Evolutionary conservation across 805 yeast species (phyloP).

Genomic region (Yamadazyma endophytica): DNA sequence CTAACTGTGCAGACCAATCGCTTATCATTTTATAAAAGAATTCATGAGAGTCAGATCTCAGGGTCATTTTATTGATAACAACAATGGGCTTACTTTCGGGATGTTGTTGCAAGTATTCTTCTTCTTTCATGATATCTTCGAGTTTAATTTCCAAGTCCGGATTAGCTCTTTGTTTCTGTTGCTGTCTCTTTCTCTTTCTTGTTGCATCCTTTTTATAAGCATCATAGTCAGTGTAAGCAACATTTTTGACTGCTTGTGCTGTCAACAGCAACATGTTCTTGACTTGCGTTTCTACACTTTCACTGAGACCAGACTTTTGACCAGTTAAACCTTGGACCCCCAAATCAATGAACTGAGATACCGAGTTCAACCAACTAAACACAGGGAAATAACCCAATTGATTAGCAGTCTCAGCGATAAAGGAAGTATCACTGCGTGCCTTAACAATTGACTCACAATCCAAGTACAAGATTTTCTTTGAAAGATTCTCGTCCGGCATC

Average conservation of each 20-base stretch:
- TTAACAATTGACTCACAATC: constrained; percentile 78
- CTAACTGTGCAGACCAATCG: constrained; percentile 82
- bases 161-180: constrained; percentile 13
- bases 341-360: constrained; percentile 76
- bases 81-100: constrained; percentile 84
- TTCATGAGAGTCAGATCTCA: constrained; percentile 51
- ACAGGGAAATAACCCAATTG: constrained; percentile 91
- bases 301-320: constrained; percentile 86
- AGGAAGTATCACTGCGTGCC: constrained; percentile 67
- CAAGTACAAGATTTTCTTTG: constrained; percentile 53
- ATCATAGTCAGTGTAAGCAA: constrained; percentile 36
- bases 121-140: constrained; percentile 53
- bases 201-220: constrained; percentile 21
- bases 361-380: constrained; percentile 85
- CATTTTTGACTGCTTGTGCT: constrained; percentile 65
- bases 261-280: constrained; percentile 75
- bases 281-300: constrained; percentile 74
- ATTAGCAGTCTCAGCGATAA: constrained; percentile 63
- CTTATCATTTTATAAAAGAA: constrained; percentile 72
- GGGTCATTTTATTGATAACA: constrained; percentile 70
- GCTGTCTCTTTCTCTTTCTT: constrained; percentile 15
- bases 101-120: constrained; percentile 76
- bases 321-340: constrained; percentile 90
- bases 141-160: constrained; percentile 14
- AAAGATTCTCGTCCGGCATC: constrained; percentile 41